Evolutionary conservation across 2,329 filamentous ascomycete genomes (phyloP), one percentile per base, ranked within the genome.

Genomic region (Cladophialophora bantiana): DNA sequence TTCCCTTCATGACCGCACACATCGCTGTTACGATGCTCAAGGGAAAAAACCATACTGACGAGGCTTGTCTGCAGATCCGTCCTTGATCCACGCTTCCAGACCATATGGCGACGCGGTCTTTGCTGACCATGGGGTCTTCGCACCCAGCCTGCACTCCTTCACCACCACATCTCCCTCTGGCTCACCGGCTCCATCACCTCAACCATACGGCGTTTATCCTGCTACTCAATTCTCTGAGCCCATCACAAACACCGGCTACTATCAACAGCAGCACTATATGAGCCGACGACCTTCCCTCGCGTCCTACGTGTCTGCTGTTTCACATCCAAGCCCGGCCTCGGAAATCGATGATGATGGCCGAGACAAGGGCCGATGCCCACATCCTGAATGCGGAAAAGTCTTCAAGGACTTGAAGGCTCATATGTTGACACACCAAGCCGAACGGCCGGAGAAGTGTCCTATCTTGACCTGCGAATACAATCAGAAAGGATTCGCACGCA

Each of bases 371-470:
- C 85, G 91, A 68, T 96, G 93, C 82, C 91, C 91, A 0, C 89
- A 93, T 75, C 88, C 90, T 6, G 92, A 94, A 65, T 97, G 93
- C 74, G 92, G 93, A 70, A 89, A 91, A 74, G 85, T 89, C 65
- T 96, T 96, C 85, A 96, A 96, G 81, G 93, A 97, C 75, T 82
- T 96, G 70, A 94, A 94, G 80, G 93, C 94, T 7, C 94, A 97
- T 79, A 94, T 96, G 90, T 86, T 97, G 77, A 97, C 94, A 0
- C 94, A 97, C 78, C 92, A 95, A 79, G 90, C 88, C 66, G 93
- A 97, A 81, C 86, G 94, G 31, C 94, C 94, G 0, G 93, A 97
- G 77, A 97, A 97, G 82, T 97, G 94, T 80, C 94, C 94, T 0
- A 97, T 97, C 72, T 84, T 90, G 65, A 95, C 89, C 0, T 97